Evolutionary conservation across 169 alveolate species (phyloP).

Genomic region (Cytauxzoon felis): DNA sequence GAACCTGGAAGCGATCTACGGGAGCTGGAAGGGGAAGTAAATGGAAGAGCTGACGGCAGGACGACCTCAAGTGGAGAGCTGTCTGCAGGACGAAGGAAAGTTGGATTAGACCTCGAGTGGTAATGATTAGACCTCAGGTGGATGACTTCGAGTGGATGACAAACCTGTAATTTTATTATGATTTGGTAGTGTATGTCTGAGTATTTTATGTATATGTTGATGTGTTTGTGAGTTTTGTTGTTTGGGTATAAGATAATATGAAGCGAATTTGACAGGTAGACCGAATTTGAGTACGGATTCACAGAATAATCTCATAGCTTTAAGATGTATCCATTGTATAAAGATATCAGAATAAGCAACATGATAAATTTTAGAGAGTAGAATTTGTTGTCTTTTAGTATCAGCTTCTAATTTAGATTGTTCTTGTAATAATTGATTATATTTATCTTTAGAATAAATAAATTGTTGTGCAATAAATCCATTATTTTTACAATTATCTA

Average conservation of each 20-base stretch:
- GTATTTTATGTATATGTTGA: conserved; percentile 24
- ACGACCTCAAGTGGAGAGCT: too few relatives aligned
- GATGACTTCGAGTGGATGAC: too few relatives aligned
- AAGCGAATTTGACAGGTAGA: conserved; percentile 83
- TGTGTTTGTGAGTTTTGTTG: conserved; percentile 47
- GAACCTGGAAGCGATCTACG: too few relatives aligned
- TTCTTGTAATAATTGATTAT: conserved; percentile 68
- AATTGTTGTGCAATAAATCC: conserved; percentile 76
- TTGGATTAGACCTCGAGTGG: too few relatives aligned
- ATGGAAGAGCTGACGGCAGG: too few relatives aligned
- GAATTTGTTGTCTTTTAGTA: conserved; percentile 79
- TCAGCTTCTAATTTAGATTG: conserved; percentile 79
- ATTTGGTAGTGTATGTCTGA: conserved; percentile 26
- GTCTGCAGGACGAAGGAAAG: too few relatives aligned
- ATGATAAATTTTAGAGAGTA: conserved; percentile 79
- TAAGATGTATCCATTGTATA: conserved; percentile 81
- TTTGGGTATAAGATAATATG: conserved; percentile 66
- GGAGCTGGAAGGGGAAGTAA: too few relatives aligned
- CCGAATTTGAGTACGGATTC: conserved; percentile 88
- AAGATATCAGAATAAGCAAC: conserved; percentile 85
- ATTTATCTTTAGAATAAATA: conserved; percentile 77
- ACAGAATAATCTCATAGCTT: conserved; percentile 85
- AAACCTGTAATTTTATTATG: too few relatives aligned
- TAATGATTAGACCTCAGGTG: too few relatives aligned
- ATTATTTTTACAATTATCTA: conserved; percentile 66